Evolutionary conservation across 2,329 filamentous ascomycete genomes (phyloP).

Genomic region (Septoria petroselini): DNA sequence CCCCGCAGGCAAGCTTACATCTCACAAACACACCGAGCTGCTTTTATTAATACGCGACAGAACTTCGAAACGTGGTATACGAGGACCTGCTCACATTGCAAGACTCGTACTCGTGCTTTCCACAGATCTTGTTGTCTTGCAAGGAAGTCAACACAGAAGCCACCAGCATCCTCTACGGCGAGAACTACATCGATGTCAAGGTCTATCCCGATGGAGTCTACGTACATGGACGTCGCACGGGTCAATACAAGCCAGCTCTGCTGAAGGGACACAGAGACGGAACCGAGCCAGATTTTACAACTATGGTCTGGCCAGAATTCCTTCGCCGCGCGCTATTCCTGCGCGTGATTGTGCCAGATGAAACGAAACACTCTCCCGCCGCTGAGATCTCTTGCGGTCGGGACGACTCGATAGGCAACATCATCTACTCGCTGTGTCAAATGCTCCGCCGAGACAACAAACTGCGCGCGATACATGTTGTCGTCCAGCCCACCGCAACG

Average conservation of each 20-base stretch:
- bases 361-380: too few relatives aligned
- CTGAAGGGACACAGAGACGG: neutral
- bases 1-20: constrained; percentile 1
- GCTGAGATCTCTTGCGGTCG: neutral
- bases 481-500: too few relatives aligned
- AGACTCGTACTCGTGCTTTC: constrained; percentile 36
- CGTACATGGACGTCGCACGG: constrained; percentile 14
- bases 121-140: constrained; percentile 42
- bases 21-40: too few relatives aligned
- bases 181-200: constrained; percentile 50
- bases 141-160: constrained; percentile 43
- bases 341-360: constrained; percentile 6
- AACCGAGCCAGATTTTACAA: neutral
- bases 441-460: too few relatives aligned
- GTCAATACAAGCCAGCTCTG: constrained; percentile 1
- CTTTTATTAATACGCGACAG: neutral
- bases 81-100: constrained; percentile 12
- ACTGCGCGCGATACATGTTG: too few relatives aligned
- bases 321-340: constrained; percentile 16
- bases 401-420: neutral
- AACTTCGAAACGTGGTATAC: constrained; percentile 18
- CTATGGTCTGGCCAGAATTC: constrained; percentile 12
- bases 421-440: constrained; percentile 4
- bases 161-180: constrained; percentile 44
- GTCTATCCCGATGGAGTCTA: constrained; percentile 13